Conservation (phyloP, 2,329 filamentous ascomycete species). For the Colletotrichum incanum region DNA sequence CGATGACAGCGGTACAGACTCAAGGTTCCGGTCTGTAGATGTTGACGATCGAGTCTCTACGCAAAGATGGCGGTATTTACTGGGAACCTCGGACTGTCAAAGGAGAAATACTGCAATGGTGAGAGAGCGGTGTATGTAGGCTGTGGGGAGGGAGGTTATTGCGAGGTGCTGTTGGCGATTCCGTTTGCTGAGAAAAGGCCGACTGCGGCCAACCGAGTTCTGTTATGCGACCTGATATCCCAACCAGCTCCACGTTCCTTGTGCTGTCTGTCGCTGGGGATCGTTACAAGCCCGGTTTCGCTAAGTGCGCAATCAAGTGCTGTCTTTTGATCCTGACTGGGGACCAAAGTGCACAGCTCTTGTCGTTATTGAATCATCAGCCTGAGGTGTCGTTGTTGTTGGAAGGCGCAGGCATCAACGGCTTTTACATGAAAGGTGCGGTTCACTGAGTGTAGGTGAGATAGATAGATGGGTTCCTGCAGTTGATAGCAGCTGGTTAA, state of each 20-base stretch:
- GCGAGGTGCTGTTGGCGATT: neutral
- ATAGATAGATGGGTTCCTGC: too few relatives aligned
- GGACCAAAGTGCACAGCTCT: neutral
- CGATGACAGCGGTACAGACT: slow-evolving; percentile 5
- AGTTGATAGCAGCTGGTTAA: neutral
- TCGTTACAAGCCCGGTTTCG: neutral
- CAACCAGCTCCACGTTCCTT: neutral
- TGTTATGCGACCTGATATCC: neutral
- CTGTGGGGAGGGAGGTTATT: slow-evolving; percentile 4
- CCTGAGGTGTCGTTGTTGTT: neutral
- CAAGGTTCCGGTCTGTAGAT: slow-evolving; percentile 12
- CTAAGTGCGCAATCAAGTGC: neutral
- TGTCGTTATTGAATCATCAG: neutral
- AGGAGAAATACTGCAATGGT: neutral
- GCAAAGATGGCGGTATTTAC: neutral
- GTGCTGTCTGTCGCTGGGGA: neutral
- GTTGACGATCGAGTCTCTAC: neutral
- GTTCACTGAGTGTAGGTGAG: neutral
- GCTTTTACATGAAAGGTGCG: neutral
- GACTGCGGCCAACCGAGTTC: neutral
- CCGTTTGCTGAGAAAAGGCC: neutral
- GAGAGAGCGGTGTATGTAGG: neutral
- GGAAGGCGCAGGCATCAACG: neutral
- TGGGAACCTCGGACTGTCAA: neutral
- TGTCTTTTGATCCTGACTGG: neutral